Percentiles rank a stretch among this genome's conserved stretches.
phyloP scores from a whole-genome alignment of 2,329 filamentous ascomycete species.

The Curvularia sp. region DNA sequence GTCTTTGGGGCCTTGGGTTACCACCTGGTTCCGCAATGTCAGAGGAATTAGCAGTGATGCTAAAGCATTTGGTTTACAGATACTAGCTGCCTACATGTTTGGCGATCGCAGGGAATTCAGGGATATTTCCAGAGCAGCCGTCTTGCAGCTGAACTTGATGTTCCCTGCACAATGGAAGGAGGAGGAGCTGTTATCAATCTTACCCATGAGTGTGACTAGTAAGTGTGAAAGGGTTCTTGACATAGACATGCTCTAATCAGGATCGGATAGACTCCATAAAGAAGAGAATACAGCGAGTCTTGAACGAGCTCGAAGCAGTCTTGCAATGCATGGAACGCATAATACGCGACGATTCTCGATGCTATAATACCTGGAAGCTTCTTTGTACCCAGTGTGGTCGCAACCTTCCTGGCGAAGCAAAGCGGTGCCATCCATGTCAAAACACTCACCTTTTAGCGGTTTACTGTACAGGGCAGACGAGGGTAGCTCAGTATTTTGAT shows the following conservation, averaged over 20 bases:
- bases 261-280: not conserved
- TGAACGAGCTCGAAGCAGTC: not conserved
- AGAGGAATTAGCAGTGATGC: not conserved
- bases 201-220: not conserved
- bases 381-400: constrained; percentile 1
- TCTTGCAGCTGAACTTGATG: not conserved
- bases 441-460: not conserved
- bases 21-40: constrained; percentile 10
- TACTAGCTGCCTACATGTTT: constrained; percentile 18
- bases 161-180: not conserved
- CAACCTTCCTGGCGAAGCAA: constrained; percentile 5
- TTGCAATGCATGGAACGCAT: not conserved
- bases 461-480: constrained; percentile 9
- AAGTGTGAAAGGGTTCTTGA: not conserved
- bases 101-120: constrained; percentile 2
- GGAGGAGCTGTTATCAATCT: not conserved
- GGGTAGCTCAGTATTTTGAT: constrained; percentile 12
- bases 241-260: not conserved
- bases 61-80: constrained; percentile 9
- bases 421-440: constrained; percentile 14
- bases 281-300: not conserved
- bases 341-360: not conserved
- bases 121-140: not conserved
- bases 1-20: constrained; percentile 12
- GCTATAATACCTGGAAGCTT: constrained; percentile 4